Evolutionary conservation across 768 basidiomycete species (phyloP), one percentile per base, ranked within the genome.

Genomic region (Clathrus columnatus): DNA sequence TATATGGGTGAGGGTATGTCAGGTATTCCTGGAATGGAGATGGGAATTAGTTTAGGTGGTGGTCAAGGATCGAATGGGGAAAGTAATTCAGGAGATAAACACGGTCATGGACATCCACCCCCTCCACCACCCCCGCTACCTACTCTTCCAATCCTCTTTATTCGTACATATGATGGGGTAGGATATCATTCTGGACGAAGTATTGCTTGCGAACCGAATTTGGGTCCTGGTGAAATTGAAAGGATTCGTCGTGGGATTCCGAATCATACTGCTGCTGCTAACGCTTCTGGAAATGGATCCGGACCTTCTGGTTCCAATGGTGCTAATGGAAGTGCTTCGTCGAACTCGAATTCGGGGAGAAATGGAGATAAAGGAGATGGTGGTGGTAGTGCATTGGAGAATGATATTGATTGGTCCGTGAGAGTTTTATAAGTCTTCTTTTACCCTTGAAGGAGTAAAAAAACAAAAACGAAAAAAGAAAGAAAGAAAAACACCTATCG

Each of bases 181-280:
- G 90, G 90, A 4, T 92, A 91, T 67, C 87, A 91, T 66, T 91
- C 91, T 20, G 89, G 89, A 32, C 80, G 88, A 59, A 87, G 85
- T 43, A 82, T 92, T 56, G 78, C 87, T 17, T 87, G 86, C 65
- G 89, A 91, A 66, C 87, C 87, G 63, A 78, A 87, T 17, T 87
- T 88, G 68, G 81, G 84, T 62, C 68, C 73, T 16, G 77, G 89
- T 69, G 83, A 86, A 63, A 72, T 89, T 48, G 73, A 74, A 28
- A 73, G 69, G 23, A 75, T 83, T 63, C 20, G 60, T 67, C 18
- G 64, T 4, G 75, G 72, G 0, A 74, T 72, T 61, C 72, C 76
- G 46, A n/a, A n/a, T n/a, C n/a, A n/a, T n/a, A 68, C 77, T 48
- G 74, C 72, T 44, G 73, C 75, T 2, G 69, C 71, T 27, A 72